Evolutionary conservation across 805 yeast species (phyloP).

Genomic region (Ogataea methylovora): DNA sequence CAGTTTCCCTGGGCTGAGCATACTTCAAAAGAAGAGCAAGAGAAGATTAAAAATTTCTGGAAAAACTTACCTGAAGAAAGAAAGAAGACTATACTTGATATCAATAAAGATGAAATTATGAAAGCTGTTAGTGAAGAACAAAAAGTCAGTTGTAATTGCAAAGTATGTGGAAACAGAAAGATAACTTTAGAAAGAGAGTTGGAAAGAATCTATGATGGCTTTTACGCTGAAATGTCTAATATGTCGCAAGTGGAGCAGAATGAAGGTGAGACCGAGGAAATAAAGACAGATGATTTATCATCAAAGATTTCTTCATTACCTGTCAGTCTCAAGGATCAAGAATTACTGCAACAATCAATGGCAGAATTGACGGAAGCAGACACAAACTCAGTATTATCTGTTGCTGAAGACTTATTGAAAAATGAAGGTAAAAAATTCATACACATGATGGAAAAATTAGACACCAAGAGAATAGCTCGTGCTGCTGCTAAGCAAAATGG

Average conservation of each 20-base stretch:
- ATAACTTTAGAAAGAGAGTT: conserved; percentile 68
- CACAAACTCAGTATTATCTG: conserved; percentile 22
- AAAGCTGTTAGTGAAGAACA: conserved; percentile 56
- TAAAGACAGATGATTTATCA: conserved; percentile 1
- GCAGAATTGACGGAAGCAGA: not conserved
- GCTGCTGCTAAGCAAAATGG: not conserved
- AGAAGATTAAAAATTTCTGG: conserved; percentile 57
- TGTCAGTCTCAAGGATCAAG: too few species aligned
- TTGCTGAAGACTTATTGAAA: conserved; percentile 74
- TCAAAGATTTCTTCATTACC: too few species aligned
- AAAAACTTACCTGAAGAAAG: conserved; percentile 49
- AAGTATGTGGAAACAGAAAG: conserved; percentile 71
- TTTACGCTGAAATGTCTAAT: conserved; percentile 35
- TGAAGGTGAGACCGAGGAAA: not conserved
- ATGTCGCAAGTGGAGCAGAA: too few species aligned
- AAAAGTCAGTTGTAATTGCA: conserved; percentile 56
- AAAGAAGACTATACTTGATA: conserved; percentile 52
- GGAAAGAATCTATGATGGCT: conserved; percentile 62
- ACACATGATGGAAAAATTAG: conserved; percentile 72
- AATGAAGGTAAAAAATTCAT: conserved; percentile 75
- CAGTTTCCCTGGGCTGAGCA: conserved; percentile 23
- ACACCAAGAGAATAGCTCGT: conserved; percentile 36
- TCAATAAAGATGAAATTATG: conserved; percentile 65
- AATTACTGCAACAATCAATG: not conserved
- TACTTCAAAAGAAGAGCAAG: conserved; percentile 41